Evolutionary conservation across 169 alveolate species (phyloP), one percentile per base, ranked within the genome.

Genomic region (Plasmodium sp.): DNA sequence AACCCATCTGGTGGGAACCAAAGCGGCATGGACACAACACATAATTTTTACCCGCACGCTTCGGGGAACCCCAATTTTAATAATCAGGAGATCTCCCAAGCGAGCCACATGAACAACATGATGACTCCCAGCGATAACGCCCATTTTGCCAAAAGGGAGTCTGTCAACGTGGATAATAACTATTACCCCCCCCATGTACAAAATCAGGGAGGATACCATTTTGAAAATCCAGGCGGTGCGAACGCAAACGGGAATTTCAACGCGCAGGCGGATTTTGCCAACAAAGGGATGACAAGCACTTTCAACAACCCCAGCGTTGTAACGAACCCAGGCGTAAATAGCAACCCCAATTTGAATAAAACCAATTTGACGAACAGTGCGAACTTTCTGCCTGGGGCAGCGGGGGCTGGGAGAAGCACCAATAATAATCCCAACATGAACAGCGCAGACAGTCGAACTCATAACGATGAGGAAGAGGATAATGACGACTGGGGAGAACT

Each of bases 401-500:
- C 22, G 16, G 22, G 62, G 16, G n/a, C 7, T 51, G 62, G 22
- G 22, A 14, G 36, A 22, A 83, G 74, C 22, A 56, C 33, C 36
- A 48, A 5, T 33, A 48, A 81, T 81, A 48, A 18, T 4, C 22
- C n/a, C 7, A 54, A 56, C 43, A 62, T 33, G 31, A 83, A 83
- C 41, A 41, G 41, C n/a, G 54, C 45, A 36, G 48, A 33, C 5
- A 83, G 43, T 27, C 45, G 22, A 48, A 86, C 39, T 54, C 18
- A 72, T 72, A 74, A 84, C 51, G 48, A 84, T n/a, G 93, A 58
- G 67, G 88, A 86, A 6, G 93, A 85, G 33, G 93, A 86, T 75
- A 56, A 75, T 58, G 93, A 86, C 31, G 93, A 86, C 12, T 86
- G 93, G 93, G 93, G 93, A 75, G 93, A 86, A 77, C 43, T 86